These are phyloP conservation scores for Filobasidium wieringae DNA, from an alignment of 768 basidiomycete species.

Conservation along the genomic window DNA sequence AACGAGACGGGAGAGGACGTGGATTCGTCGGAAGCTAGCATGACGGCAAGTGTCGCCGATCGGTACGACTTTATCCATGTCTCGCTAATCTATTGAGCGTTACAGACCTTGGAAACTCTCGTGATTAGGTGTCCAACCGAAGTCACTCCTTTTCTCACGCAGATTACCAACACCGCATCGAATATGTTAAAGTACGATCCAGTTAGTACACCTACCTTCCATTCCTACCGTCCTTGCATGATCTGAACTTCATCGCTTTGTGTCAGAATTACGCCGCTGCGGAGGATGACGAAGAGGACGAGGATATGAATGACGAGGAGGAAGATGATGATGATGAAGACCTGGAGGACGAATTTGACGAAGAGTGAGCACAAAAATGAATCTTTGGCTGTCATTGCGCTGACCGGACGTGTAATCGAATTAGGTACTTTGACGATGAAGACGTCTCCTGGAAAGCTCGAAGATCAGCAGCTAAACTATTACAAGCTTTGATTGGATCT, in stretches of 20 bases:
- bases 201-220: no score
- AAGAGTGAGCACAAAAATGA: constrained; percentile 48
- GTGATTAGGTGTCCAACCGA: constrained; percentile 74
- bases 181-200: constrained; percentile 88
- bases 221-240: not conserved
- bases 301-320: constrained; percentile 44
- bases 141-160: constrained; percentile 56
- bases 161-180: constrained; percentile 58
- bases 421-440: constrained; percentile 91
- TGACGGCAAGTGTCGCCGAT: constrained; percentile 48
- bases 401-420: not conserved
- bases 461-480: constrained; percentile 79
- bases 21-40: constrained; percentile 64
- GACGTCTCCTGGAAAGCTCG: constrained; percentile 97
- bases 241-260: not conserved
- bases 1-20: constrained; percentile 49
- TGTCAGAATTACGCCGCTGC: constrained; percentile 64
- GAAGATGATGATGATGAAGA: constrained; percentile 49
- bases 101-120: constrained; percentile 76
- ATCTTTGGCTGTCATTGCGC: not conserved
- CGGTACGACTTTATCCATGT: not conserved
- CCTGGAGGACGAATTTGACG: constrained; percentile 59
- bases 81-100: not conserved
- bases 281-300: constrained; percentile 47
- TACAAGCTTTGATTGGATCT: constrained; percentile 72